phyloP scores from a whole-genome alignment of 2,329 filamentous ascomycete genomes.

The Fusarium cyanostomum region DNA sequence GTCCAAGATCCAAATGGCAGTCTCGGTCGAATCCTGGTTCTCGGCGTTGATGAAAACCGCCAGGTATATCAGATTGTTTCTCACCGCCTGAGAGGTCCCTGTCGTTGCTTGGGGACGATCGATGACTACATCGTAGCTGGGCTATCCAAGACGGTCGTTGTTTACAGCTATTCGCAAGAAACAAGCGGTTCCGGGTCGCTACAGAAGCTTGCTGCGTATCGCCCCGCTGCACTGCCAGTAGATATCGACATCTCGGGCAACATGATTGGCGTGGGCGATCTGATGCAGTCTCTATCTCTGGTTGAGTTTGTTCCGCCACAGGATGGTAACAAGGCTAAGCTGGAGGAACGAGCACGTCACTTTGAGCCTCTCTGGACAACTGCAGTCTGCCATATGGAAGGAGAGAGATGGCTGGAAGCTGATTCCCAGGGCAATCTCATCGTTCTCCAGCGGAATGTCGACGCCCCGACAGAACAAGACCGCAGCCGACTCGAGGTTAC shows the following conservation, averaged over 20 bases:
- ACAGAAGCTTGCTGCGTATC: slow-evolving; percentile 77
- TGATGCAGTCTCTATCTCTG: slow-evolving; percentile 92
- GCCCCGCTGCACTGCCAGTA: slow-evolving; percentile 84
- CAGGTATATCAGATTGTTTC: slow-evolving; percentile 77
- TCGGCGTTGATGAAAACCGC: slow-evolving; percentile 81
- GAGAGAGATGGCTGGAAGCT: slow-evolving; percentile 80
- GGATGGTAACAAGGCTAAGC: slow-evolving; percentile 65
- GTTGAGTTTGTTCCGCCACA: slow-evolving; percentile 73
- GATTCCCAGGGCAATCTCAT: slow-evolving; percentile 90
- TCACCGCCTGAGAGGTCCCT: slow-evolving; percentile 78
- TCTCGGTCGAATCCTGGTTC: slow-evolving; percentile 80
- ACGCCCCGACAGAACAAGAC: slow-evolving; percentile 80
- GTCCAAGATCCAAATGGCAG: slow-evolving; percentile 57
- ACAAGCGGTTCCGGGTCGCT: slow-evolving; percentile 67
- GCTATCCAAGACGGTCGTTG: slow-evolving; percentile 84
- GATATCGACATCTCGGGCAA: slow-evolving; percentile 79
- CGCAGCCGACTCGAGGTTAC: slow-evolving; percentile 74
- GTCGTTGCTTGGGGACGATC: slow-evolving; percentile 79
- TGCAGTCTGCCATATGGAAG: slow-evolving; percentile 75
- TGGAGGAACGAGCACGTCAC: slow-evolving; percentile 81
- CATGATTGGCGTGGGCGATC: slow-evolving; percentile 83
- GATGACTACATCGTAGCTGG: slow-evolving; percentile 83
- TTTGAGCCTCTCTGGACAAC: slow-evolving; percentile 86
- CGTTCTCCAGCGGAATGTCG: slow-evolving; percentile 77
- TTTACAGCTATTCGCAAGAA: slow-evolving; percentile 65